Evolutionary conservation across 1,139 yeast genomes (phyloP), one percentile per base, ranked within the genome.

Genomic region (Taiozyma sp.): DNA sequence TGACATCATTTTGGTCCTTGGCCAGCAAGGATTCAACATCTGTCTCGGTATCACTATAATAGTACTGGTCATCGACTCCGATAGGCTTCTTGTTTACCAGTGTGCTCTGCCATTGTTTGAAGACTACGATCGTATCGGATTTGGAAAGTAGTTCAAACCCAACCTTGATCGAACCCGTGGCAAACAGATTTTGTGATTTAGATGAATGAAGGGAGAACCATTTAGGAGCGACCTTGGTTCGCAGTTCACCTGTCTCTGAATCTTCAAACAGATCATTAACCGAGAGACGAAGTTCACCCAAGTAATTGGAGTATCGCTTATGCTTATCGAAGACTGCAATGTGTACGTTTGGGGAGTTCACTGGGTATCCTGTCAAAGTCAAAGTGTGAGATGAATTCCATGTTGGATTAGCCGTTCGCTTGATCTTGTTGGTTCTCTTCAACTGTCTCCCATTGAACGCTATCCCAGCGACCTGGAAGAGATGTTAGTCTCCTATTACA

Each of bases 91-190:
- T 52, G 6, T 50, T 48, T 1, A 60, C 47, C 1, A 58, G 23
- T 19, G 57, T 51, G 1, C 53, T 36, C 23, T 54, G 53, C 66
- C 67, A 64, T 9, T 29, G 41, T 12, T 44, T 45, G 44, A 56
- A 59, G 3, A 51, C 48, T 28, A 56, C 54, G n/a, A 49, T 50
- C 7, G 57, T 51, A 42, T 54, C 59, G 43, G 46, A 56, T 61
- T 68, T 59, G 9, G 71, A 64, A n/a, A 67, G 63, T 47, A 83
- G 62, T 49, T 78, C 77, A 56, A 84, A 78, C 30, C 77, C 74
- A n/a, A 82, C 59, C 43, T 74, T 69, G 5, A 85, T 56, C 0
- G 83, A 76, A 0, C 91, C 91, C 0, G 84, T 78, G 12, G 82
- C 80, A 62, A 72, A 81, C 10, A 78, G 68, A 44, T 76, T 77